Percentiles rank a stretch among this genome's conserved stretches.
Evolutionary conservation across 2,329 filamentous ascomycete genomes (phyloP).

Genomic region (Colletotrichum agaves): DNA sequence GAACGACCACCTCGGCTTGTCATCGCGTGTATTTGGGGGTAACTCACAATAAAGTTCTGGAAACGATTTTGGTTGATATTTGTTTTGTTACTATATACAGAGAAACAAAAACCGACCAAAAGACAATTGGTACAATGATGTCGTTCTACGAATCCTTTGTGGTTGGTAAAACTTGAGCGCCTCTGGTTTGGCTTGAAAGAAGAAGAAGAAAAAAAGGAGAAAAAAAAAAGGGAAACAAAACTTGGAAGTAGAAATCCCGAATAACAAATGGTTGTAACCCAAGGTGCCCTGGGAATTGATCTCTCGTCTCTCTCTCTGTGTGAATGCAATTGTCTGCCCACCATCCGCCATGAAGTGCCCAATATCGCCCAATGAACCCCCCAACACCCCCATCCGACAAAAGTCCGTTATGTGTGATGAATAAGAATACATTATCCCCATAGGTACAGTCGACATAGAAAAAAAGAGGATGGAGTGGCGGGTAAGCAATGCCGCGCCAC

Average conservation of each 20-base stretch:
- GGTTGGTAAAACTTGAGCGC: conserved; percentile 2
- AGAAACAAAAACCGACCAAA: conserved; percentile 9
- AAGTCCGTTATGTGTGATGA: conserved; percentile 9
- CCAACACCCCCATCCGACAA: neutral
- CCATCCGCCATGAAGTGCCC: conserved; percentile 2
- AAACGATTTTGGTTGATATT: conserved; percentile 4
- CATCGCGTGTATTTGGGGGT: neutral
- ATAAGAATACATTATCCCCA: conserved; percentile 29
- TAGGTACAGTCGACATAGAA: conserved; percentile 30
- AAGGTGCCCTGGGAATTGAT: conserved; percentile 5
- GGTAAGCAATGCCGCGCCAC: neutral
- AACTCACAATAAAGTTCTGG: too few species aligned
- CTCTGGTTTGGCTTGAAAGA: conserved; percentile 25
- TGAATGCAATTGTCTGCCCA: conserved; percentile 13
- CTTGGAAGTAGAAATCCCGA: neutral
- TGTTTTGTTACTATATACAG: conserved; percentile 21
- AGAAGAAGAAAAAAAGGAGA: too few species aligned
- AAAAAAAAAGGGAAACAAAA: too few species aligned
- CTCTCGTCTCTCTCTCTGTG: conserved; percentile 7
- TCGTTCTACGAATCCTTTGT: conserved; percentile 33
- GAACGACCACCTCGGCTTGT: neutral
- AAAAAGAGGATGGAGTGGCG: neutral
- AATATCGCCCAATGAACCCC: neutral
- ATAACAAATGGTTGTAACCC: neutral
- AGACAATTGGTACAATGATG: conserved; percentile 33